These are phyloP conservation scores for Mucor circinelloides DNA, from an alignment of 371 early-diverging fungal species.

Conservation along the genomic window DNA sequence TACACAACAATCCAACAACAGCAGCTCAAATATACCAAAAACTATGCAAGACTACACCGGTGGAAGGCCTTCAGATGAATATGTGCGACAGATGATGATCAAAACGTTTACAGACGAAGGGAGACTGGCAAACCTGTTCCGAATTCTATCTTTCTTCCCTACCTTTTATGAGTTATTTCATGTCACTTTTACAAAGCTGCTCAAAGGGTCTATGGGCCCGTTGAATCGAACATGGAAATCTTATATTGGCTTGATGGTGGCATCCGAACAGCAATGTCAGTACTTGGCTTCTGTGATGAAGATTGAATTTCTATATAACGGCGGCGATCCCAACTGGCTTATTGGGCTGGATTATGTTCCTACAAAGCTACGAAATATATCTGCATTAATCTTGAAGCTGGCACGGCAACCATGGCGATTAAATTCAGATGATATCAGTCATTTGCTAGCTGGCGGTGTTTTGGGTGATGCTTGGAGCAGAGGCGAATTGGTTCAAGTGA, in stretches of 20 bases:
- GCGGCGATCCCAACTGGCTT: constrained; percentile 68
- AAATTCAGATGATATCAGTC: constrained; percentile 43
- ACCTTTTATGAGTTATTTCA: constrained; percentile 63
- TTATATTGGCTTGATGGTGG: constrained; percentile 66
- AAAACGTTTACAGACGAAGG: constrained; percentile 62
- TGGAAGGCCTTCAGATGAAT: constrained; percentile 50
- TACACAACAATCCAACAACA: not conserved
- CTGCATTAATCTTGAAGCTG: constrained; percentile 48
- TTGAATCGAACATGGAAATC: constrained; percentile 60
- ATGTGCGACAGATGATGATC: constrained; percentile 56
- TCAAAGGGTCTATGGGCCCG: constrained; percentile 57
- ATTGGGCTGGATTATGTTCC: constrained; percentile 56
- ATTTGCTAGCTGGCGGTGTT: constrained; percentile 34
- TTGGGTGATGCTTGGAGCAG: constrained; percentile 58
- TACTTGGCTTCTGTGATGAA: constrained; percentile 60
- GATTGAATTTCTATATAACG: constrained; percentile 58
- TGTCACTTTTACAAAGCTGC: constrained; percentile 38
- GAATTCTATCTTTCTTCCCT: constrained; percentile 67
- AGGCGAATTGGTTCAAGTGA: constrained; percentile 66
- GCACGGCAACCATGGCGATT: constrained; percentile 70
- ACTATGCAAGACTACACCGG: constrained; percentile 26
- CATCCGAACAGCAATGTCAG: constrained; percentile 65
- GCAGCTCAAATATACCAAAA: constrained; percentile 2
- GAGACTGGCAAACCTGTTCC: constrained; percentile 55
- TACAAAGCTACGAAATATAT: constrained; percentile 57